Percentiles rank a stretch among this genome's conserved stretches.
Evolutionary conservation across 192 early-diverging fungal species (phyloP).

Genomic region (Coemansia sp.): DNA sequence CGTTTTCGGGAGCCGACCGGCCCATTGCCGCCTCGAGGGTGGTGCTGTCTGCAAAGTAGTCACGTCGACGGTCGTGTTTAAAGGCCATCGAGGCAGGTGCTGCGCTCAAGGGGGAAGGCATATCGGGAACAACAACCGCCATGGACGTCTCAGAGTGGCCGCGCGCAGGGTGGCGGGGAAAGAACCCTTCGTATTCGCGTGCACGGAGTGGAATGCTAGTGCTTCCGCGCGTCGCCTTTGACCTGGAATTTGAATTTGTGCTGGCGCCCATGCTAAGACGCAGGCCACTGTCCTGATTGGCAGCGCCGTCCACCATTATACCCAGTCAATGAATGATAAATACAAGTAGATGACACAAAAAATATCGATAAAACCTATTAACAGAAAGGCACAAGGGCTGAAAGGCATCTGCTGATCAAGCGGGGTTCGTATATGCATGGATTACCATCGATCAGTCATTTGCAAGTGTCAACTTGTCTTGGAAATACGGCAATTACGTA

Average conservation of each 20-base stretch:
- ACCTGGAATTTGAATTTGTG: slow-evolving; percentile 1
- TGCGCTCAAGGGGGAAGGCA: slow-evolving; percentile 40
- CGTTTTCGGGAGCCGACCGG: slow-evolving; percentile 29
- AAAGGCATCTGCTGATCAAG: too few species aligned
- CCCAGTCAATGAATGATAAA: not conserved
- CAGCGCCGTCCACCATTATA: slow-evolving; percentile 16
- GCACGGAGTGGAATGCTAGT: not conserved
- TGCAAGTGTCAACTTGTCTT: not conserved
- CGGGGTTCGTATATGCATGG: not conserved
- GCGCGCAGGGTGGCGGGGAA: slow-evolving; percentile 40
- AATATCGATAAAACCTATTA: not conserved
- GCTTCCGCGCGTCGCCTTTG: slow-evolving; percentile 7
- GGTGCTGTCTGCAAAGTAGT: slow-evolving; percentile 46
- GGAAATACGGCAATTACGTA: too few species aligned
- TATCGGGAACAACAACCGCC: slow-evolving; percentile 40
- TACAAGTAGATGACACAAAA: not conserved
- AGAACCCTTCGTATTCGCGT: slow-evolving; percentile 40
- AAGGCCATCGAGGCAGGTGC: slow-evolving; percentile 43
- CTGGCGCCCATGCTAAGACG: slow-evolving; percentile 16
- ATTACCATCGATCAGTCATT: not conserved
- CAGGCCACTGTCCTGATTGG: not conserved
- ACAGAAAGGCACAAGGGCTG: too few species aligned
- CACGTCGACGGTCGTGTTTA: slow-evolving; percentile 43
- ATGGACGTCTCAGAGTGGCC: slow-evolving; percentile 40
- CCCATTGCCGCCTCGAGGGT: slow-evolving; percentile 49